These are phyloP conservation scores for Bathelium albidoporum DNA, from an alignment of 495 filamentous ascomycete species.

Conservation along the genomic window DNA sequence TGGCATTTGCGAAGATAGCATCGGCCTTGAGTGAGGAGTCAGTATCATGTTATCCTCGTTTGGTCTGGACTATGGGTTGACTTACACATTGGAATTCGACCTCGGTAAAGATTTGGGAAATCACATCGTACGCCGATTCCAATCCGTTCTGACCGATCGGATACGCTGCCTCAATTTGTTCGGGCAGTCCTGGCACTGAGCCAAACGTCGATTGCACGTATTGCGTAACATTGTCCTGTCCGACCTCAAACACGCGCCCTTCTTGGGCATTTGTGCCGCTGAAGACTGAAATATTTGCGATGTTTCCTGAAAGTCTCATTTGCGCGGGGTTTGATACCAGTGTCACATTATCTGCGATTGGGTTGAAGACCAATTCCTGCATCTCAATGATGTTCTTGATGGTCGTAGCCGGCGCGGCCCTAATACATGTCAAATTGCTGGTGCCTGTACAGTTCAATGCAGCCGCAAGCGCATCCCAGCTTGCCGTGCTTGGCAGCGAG, in stretches of 20 bases:
- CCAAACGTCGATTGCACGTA: constrained; percentile 7
- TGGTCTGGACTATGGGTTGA: neutral
- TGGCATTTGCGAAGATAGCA: neutral
- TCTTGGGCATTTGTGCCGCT: constrained; percentile 12
- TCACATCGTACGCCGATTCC: constrained; percentile 9
- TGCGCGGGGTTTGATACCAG: constrained; percentile 2
- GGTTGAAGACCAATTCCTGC: constrained; percentile 7
- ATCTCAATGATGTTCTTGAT: constrained; percentile 13
- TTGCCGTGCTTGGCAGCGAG: neutral
- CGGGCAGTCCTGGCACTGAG: neutral
- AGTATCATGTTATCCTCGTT: neutral
- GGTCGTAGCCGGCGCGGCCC: constrained; percentile 5
- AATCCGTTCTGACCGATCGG: constrained; percentile 6
- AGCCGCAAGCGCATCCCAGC: constrained; percentile 10
- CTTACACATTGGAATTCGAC: constrained; percentile 15
- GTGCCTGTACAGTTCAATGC: constrained; percentile 12
- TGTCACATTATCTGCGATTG: constrained; percentile 12
- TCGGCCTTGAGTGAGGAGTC: neutral
- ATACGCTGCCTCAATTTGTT: constrained; percentile 11
- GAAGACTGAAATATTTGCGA: constrained; percentile 10
- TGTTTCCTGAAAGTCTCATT: neutral
- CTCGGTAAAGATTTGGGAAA: constrained; percentile 19
- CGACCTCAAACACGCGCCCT: constrained; percentile 14
- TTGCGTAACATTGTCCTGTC: constrained; percentile 8
- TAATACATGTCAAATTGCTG: constrained; percentile 9